Conservation (phyloP, 768 basidiomycete species). For the Mycena sanguinolenta region DNA sequence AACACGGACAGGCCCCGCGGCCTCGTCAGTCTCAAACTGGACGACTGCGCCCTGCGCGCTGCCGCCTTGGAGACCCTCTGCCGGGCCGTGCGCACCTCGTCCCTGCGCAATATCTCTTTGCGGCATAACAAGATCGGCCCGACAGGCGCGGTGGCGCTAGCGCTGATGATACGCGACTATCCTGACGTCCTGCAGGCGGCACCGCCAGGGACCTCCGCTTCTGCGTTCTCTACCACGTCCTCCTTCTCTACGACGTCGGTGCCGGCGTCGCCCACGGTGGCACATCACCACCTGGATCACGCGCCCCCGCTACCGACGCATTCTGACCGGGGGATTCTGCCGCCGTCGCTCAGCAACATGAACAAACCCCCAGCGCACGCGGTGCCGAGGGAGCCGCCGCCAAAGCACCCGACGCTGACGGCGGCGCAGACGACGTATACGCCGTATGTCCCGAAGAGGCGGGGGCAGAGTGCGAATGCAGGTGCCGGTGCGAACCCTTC, state of each 20-base stretch:
- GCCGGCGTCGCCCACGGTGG: slow-evolving; percentile 53
- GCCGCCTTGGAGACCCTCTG: slow-evolving; percentile 80
- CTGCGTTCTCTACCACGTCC: too few relatives aligned
- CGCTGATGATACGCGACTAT: slow-evolving; percentile 97
- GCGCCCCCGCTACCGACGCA: too few relatives aligned
- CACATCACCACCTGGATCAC: slow-evolving; percentile 11
- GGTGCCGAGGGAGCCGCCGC: too few relatives aligned
- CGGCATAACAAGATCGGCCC: slow-evolving; percentile 89
- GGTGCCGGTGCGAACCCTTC: slow-evolving; percentile 53
- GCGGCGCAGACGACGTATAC: slow-evolving; percentile 82
- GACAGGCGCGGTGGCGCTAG: slow-evolving; percentile 90
- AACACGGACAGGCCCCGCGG: slow-evolving; percentile 6
- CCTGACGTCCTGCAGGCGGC: slow-evolving; percentile 73
- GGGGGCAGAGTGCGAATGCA: slow-evolving; percentile 64
- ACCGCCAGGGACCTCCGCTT: slow-evolving; percentile 40
- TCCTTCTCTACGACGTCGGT: slow-evolving; percentile 42
- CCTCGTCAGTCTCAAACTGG: slow-evolving; percentile 76
- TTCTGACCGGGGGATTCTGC: slow-evolving; percentile 31
- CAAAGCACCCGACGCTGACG: slow-evolving; percentile 55
- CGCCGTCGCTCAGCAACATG: slow-evolving; percentile 36
- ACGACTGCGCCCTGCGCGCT: slow-evolving; percentile 85
- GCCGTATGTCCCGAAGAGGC: slow-evolving; percentile 83
- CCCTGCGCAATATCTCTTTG: slow-evolving; percentile 89
- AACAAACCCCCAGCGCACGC: slow-evolving; percentile 38
- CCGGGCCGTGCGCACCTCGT: slow-evolving; percentile 85